phyloP scores from a whole-genome alignment of 805 yeast species.

The Yarrowia osloensis region DNA sequence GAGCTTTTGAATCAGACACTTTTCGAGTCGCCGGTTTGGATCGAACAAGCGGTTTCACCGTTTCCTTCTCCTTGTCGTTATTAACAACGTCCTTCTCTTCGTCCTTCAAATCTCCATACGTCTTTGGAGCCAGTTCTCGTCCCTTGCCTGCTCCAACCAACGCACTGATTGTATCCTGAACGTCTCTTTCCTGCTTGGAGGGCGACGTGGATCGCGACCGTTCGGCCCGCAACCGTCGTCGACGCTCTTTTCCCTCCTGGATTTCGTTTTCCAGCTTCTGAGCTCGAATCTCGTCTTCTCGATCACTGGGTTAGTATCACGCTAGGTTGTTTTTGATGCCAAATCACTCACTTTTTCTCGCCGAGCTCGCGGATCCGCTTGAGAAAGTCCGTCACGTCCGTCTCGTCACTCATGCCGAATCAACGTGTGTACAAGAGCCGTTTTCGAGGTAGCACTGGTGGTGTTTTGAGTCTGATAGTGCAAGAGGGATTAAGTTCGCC shows the following conservation, averaged over 20 bases:
- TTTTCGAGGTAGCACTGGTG: neutral
- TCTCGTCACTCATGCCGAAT: slow-evolving; percentile 30
- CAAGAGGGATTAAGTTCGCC: slow-evolving; percentile 28
- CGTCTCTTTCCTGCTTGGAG: slow-evolving; percentile 27
- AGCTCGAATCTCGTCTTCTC: slow-evolving; percentile 41
- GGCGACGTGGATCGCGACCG: slow-evolving; percentile 36
- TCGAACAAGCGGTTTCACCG: neutral
- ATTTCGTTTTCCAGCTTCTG: slow-evolving; percentile 40
- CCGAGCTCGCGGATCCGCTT: slow-evolving; percentile 39
- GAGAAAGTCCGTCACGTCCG: slow-evolving; percentile 40
- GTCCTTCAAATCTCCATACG: neutral
- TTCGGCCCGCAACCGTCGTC: slow-evolving; percentile 37
- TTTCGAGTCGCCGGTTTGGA: slow-evolving; percentile 10
- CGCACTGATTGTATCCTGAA: slow-evolving; percentile 1
- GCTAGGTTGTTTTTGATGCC: no score
- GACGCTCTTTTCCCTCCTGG: slow-evolving; percentile 38
- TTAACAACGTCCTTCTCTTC: neutral
- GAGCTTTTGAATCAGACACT: slow-evolving; percentile 20
- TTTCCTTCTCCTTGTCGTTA: neutral
- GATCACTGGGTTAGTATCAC: slow-evolving; percentile 33
- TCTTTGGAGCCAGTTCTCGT: slow-evolving; percentile 13
- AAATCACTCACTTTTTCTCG: slow-evolving; percentile 40
- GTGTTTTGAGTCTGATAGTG: neutral
- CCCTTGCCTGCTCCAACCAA: neutral
- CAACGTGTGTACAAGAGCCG: neutral